A percentile compares a stretch with the other conserved stretches of the same genome.
Evolutionary conservation across 148 eudicot genomes (phyloP).

Genomic region (Camellia japonica): DNA sequence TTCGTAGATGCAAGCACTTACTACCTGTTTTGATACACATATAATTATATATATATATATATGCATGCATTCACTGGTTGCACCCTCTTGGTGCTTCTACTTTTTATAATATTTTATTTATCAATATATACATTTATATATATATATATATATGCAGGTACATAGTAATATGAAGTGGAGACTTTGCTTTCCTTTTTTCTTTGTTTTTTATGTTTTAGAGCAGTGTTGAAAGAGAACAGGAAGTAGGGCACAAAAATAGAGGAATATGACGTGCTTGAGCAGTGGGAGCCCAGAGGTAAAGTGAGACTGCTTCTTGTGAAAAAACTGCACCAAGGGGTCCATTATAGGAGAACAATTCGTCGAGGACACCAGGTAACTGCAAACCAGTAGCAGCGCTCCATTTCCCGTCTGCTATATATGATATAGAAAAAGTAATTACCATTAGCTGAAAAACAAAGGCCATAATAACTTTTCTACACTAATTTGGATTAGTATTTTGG

Average conservation of each 20-base stretch:
- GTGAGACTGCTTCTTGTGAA: slow-evolving; percentile 56
- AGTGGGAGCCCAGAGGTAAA: slow-evolving; percentile 94
- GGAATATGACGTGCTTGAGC: slow-evolving; percentile 59
- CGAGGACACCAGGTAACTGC: slow-evolving; percentile 91
- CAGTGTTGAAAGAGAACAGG: not conserved
- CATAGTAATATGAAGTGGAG: slow-evolving; percentile 6
- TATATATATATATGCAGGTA: not conserved
- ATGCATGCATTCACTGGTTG: not conserved
- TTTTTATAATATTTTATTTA: too few relatives aligned
- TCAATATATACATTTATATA: not conserved
- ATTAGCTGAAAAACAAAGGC: slow-evolving; percentile 1
- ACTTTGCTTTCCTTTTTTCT: not conserved
- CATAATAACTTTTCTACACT: not conserved
- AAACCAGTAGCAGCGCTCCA: slow-evolving; percentile 62
- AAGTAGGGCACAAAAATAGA: not conserved
- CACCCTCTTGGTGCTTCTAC: too few relatives aligned
- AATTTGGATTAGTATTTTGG: not conserved
- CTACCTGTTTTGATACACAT: slow-evolving; percentile 44
- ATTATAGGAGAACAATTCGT: slow-evolving; percentile 74
- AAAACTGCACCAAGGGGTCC: slow-evolving; percentile 91
- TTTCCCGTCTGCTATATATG: slow-evolving; percentile 51
- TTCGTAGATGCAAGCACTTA: slow-evolving; percentile 50
- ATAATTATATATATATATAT: not conserved
- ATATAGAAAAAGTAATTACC: not conserved
- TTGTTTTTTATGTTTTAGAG: not conserved